Evolutionary conservation across 139 green algal species (phyloP).

Genomic region (Closterium sp.): DNA sequence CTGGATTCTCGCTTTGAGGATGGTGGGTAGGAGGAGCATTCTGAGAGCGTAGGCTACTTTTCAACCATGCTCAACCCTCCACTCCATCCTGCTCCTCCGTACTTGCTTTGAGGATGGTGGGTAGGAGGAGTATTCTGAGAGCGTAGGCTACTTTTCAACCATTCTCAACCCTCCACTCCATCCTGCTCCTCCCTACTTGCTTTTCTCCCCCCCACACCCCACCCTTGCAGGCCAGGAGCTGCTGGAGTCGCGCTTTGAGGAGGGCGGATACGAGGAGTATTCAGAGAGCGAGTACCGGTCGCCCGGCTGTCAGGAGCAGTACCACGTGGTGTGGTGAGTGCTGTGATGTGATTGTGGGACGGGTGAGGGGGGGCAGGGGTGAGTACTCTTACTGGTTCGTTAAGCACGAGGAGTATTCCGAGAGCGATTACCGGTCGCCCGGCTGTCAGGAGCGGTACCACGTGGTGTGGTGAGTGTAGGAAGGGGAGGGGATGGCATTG

Average conservation of each 20-base stretch:
- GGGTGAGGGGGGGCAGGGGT: not conserved
- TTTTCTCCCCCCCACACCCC: not conserved
- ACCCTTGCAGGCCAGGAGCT: conserved; percentile 2
- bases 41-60: too few species aligned
- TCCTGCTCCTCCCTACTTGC: not conserved
- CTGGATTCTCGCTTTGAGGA: too few species aligned
- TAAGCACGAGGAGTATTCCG: conserved; percentile 25
- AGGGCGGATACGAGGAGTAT: conserved; percentile 45
- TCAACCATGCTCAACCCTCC: too few species aligned
- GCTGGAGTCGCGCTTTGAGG: conserved; percentile 6
- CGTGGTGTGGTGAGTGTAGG: not conserved
- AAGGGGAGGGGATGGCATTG: too few species aligned
- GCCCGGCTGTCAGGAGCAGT: conserved; percentile 15
- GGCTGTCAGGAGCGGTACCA: conserved; percentile 22
- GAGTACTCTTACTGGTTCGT: too few species aligned
- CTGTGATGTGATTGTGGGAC: not conserved
- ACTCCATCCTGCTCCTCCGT: not conserved
- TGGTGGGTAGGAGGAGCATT: too few species aligned
- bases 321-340: conserved; percentile 13
- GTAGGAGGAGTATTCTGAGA: too few species aligned
- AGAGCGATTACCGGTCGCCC: conserved; percentile 19
- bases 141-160: not conserved
- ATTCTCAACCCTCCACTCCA: not conserved
- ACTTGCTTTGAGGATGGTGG: not conserved
- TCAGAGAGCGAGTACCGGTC: conserved; percentile 35